A percentile compares a stretch with the other conserved stretches of the same genome.
phyloP scores from a whole-genome alignment of 352 stramenopile species.

The Globisporangium solare region DNA sequence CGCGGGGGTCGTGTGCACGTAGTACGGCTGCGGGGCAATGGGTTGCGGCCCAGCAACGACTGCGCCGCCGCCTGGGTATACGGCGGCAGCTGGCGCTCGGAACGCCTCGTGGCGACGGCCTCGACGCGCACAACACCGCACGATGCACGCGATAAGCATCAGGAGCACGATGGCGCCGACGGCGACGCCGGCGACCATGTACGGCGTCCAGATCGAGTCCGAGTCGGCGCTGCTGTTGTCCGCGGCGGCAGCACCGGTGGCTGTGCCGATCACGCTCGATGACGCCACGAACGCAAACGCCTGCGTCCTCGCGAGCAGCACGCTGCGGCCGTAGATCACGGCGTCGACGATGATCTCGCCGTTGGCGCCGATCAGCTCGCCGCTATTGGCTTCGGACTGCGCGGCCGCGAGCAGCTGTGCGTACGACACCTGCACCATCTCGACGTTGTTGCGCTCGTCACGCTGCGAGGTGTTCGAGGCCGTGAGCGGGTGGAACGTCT shows the following conservation, averaged over 20 bases:
- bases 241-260: constrained; percentile 18
- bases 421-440: constrained; percentile 80
- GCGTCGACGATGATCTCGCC: constrained; percentile 73
- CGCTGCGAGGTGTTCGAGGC: constrained; percentile 30
- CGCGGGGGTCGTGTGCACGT: constrained; percentile 16
- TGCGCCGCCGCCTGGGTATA: constrained; percentile 9
- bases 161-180: constrained; percentile 45
- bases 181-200: constrained; percentile 43
- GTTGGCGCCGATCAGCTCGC: constrained; percentile 20
- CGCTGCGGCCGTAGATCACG: constrained; percentile 58
- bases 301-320: constrained; percentile 51
- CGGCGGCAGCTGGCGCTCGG: background rate
- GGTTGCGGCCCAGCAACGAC: background rate
- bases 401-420: constrained; percentile 45
- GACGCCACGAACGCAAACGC: constrained; percentile 77
- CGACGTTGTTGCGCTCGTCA: constrained; percentile 80
- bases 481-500: constrained; percentile 58
- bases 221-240: background rate
- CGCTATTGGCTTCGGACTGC: constrained; percentile 15
- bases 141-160: constrained; percentile 31
- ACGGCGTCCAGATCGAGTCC: constrained; percentile 48
- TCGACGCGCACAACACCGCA: constrained; percentile 30
- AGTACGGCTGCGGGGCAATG: constrained; percentile 9
- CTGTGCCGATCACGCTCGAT: constrained; percentile 65
- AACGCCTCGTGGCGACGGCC: constrained; percentile 7